Conservation (phyloP, 2,329 filamentous ascomycete genomes). For the Nemania sp. region DNA sequence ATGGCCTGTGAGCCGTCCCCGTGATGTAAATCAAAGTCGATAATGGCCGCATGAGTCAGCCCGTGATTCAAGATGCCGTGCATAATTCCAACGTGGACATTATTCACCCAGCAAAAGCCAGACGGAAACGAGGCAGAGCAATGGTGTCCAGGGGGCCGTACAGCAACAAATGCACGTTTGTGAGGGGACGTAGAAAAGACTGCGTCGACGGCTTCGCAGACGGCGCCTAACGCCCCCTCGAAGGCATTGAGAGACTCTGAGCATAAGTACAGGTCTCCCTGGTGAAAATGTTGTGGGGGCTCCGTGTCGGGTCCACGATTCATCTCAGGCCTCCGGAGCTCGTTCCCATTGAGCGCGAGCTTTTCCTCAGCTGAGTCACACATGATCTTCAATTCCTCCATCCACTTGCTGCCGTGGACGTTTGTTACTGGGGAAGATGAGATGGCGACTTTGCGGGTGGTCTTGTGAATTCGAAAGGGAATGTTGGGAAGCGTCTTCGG, state of each 20-base stretch:
- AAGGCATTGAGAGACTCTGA: constrained; percentile 84
- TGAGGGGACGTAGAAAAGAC: constrained; percentile 70
- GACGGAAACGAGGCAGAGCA: constrained; percentile 89
- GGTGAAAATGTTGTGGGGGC: constrained; percentile 68
- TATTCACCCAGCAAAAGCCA: constrained; percentile 98
- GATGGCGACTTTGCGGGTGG: constrained; percentile 71
- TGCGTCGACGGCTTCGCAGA: constrained; percentile 88
- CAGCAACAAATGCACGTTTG: constrained; percentile 84
- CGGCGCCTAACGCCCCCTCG: constrained; percentile 87
- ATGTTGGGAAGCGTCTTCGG: constrained; percentile 59
- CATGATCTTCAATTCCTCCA: constrained; percentile 86
- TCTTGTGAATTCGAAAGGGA: constrained; percentile 86
- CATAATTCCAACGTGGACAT: constrained; percentile 95
- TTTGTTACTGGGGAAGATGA: constrained; percentile 80
- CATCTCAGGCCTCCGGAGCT: constrained; percentile 72
- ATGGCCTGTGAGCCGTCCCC: constrained; percentile 96
- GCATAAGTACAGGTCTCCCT: constrained; percentile 90
- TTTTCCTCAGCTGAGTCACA: constrained; percentile 80
- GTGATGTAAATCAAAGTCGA: constrained; percentile 91
- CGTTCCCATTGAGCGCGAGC: constrained; percentile 76
- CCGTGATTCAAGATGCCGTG: constrained; percentile 83
- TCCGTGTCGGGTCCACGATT: constrained; percentile 53
- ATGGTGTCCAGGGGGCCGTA: constrained; percentile 93
- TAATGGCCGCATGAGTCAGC: constrained; percentile 89
- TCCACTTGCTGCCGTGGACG: constrained; percentile 90